phyloP scores from a whole-genome alignment of 179 eudicot species.

The Drosera spatulata region DNA sequence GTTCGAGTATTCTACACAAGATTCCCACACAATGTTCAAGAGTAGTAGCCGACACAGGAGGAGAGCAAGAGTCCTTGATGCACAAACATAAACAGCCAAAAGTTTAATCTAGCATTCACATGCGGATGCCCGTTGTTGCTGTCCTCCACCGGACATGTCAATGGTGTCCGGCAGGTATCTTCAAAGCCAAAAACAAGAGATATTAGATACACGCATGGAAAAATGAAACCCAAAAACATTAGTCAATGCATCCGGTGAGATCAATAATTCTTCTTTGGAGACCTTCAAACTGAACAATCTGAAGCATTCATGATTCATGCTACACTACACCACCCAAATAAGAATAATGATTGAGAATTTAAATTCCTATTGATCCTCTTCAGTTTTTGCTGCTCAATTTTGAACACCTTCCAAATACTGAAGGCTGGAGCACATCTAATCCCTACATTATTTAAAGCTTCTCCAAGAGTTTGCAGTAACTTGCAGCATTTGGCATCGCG shows the following conservation, averaged over 20 bases:
- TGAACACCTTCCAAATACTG: no score
- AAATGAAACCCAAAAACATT: neutral
- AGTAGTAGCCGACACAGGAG: neutral
- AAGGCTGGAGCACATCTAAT: no score
- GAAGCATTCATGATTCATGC: no score
- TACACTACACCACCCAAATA: no score
- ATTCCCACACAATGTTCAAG: constrained; percentile 4
- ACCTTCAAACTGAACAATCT: neutral
- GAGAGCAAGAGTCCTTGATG: neutral
- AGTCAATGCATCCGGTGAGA: neutral
- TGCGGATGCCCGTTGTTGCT: constrained; percentile 57
- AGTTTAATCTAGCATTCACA: constrained; percentile 49
- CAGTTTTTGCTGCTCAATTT: no score
- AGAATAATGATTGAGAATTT: no score
- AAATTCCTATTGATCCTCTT: no score
- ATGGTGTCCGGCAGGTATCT: constrained; percentile 79
- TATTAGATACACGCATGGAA: neutral
- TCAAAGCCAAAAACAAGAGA: constrained; percentile 4
- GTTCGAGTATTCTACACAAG: constrained; percentile 17
- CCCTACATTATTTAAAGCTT: no score
- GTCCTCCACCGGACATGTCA: constrained; percentile 53
- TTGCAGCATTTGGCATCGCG: no score
- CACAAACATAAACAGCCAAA: constrained; percentile 5
- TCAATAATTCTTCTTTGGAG: neutral
- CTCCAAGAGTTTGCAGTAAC: no score